Percentiles rank a stretch among this genome's conserved stretches.
phyloP scores from a whole-genome alignment of 495 filamentous ascomycete genomes.

The Penicillium diatomitis region DNA sequence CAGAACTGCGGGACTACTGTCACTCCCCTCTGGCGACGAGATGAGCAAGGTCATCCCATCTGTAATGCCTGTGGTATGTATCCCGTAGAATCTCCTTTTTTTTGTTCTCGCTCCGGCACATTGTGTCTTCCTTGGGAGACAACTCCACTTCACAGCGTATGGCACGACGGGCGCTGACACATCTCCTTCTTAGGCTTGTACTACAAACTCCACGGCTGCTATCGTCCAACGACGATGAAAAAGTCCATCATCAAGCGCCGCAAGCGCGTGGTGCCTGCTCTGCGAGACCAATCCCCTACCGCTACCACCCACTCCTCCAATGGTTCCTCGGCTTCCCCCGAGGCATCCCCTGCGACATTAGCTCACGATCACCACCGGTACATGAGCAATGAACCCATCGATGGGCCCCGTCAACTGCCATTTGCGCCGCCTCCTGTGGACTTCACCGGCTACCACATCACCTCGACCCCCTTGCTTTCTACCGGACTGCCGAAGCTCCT shows the following conservation, averaged over 20 bases:
- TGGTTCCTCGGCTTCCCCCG: constrained; percentile 36
- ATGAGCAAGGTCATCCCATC: constrained; percentile 92
- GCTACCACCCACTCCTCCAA: constrained; percentile 36
- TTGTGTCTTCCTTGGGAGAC: too few species aligned
- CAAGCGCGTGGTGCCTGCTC: constrained; percentile 86
- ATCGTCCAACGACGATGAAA: constrained; percentile 93
- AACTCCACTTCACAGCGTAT: too few species aligned
- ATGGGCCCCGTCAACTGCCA: constrained; percentile 22
- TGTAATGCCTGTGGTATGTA: constrained; percentile 95
- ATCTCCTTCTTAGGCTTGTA: constrained; percentile 60
- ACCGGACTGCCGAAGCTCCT: constrained; percentile 35
- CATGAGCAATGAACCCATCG: constrained; percentile 28
- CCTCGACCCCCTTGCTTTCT: constrained; percentile 29
- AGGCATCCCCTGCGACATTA: constrained; percentile 35
- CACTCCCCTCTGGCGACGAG: constrained; percentile 90
- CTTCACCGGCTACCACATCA: constrained; percentile 39
- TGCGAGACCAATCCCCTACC: constrained; percentile 45
- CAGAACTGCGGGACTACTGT: constrained; percentile 97
- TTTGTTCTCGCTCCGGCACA: too few species aligned
- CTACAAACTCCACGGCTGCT: constrained; percentile 89
- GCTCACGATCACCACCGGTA: constrained; percentile 47
- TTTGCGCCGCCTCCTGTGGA: constrained; percentile 43
- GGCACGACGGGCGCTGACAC: too few species aligned
- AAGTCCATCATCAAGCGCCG: constrained; percentile 92
- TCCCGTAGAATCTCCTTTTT: neutral